These are phyloP conservation scores for Aspergillus chevalieri DNA, from an alignment of 2,329 filamentous ascomycete genomes.

Conservation along the genomic window DNA sequence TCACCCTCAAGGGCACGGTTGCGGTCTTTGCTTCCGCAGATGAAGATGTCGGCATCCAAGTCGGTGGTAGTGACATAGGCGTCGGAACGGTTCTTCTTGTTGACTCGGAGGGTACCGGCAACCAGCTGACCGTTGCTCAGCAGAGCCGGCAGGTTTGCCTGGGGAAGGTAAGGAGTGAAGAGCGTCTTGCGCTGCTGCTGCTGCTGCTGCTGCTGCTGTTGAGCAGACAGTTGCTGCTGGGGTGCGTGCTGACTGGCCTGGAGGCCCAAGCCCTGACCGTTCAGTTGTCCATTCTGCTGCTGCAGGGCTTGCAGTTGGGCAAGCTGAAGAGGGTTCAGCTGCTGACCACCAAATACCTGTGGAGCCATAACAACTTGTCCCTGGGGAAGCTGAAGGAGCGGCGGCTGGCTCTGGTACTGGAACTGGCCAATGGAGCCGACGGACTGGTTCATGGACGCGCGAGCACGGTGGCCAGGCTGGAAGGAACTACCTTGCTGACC, in stretches of 20 bases:
- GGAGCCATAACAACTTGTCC: constrained; percentile 79
- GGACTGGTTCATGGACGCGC: constrained; percentile 79
- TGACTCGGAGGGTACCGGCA: constrained; percentile 91
- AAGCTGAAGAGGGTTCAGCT: constrained; percentile 80
- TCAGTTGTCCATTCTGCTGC: constrained; percentile 84
- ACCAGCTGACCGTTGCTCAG: constrained; percentile 90
- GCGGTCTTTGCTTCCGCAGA: constrained; percentile 97
- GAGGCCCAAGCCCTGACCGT: constrained; percentile 65
- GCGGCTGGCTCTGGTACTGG: constrained; percentile 81
- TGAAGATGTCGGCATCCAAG: constrained; percentile 96
- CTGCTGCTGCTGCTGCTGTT: constrained; percentile 64
- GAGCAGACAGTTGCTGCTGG: constrained; percentile 51
- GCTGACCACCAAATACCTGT: constrained; percentile 76
- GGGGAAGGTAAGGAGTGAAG: constrained; percentile 94
- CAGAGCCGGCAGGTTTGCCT: constrained; percentile 85
- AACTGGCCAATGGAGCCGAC: constrained; percentile 78
- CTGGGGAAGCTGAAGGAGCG: constrained; percentile 76
- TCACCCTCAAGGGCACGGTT: constrained; percentile 96
- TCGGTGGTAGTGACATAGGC: constrained; percentile 94
- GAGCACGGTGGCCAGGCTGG: constrained; percentile 84
- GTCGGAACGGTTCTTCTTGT: constrained; percentile 99
- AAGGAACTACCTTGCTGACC: constrained; percentile 67
- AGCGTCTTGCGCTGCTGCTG: constrained; percentile 96
- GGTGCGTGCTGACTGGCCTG: constrained; percentile 66
- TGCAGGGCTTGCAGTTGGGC: constrained; percentile 89